Percentiles rank a stretch among this genome's conserved stretches.
Conservation (phyloP, 2,329 filamentous ascomycete species). For the Apiospora sp. region DNA sequence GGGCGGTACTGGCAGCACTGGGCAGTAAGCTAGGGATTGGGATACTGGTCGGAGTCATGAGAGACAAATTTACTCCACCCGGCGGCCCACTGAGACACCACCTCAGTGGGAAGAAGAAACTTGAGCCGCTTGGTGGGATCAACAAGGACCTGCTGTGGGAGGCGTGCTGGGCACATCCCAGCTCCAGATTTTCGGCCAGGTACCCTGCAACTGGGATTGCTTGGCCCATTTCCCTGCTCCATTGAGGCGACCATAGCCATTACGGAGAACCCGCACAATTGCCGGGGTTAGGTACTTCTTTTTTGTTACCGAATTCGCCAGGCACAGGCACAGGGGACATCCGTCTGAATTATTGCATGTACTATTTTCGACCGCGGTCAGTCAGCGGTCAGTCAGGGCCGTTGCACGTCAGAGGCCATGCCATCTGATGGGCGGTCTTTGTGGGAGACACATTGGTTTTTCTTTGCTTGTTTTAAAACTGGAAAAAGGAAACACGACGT, state of each 20-base stretch:
- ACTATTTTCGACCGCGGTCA: neutral
- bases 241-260: slow-evolving; percentile 1
- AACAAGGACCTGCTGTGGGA: slow-evolving; percentile 4
- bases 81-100: neutral
- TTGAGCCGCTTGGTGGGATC: slow-evolving; percentile 4
- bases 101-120: neutral
- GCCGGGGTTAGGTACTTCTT: neutral
- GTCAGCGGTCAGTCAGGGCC: neutral
- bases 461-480: neutral
- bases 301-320: neutral
- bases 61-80: slow-evolving; percentile 1
- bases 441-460: neutral
- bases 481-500: neutral
- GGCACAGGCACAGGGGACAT: neutral
- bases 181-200: neutral
- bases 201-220: neutral
- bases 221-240: neutral
- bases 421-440: neutral
- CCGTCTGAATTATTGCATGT: neutral
- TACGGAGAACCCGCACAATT: slow-evolving; percentile 15
- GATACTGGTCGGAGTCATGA: neutral
- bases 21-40: neutral
- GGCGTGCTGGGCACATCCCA: neutral
- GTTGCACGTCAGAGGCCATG: slow-evolving; percentile 8
- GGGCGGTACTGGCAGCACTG: neutral